phyloP scores from a whole-genome alignment of 1,139 yeast genomes.

The Zygoascus hellenicus region DNA sequence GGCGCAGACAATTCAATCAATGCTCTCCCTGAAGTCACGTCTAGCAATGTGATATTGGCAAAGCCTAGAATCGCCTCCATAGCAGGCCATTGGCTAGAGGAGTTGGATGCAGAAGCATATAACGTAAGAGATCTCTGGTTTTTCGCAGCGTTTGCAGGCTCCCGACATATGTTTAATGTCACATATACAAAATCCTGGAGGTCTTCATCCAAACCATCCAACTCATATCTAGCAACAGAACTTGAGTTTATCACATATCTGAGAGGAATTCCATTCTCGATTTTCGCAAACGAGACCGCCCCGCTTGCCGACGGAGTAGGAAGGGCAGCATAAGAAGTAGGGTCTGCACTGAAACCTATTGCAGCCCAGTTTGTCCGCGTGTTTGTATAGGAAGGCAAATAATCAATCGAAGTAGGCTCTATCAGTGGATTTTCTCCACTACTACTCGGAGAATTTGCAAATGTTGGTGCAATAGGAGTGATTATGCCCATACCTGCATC shows the following conservation, averaged over 20 bases:
- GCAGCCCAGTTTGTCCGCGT: constrained; percentile 2
- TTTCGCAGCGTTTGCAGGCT: constrained; percentile 7
- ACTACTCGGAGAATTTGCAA: neutral
- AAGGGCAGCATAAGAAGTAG: neutral
- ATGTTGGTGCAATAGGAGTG: constrained; percentile 4
- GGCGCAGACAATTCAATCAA: constrained; percentile 23
- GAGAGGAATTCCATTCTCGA: constrained; percentile 20
- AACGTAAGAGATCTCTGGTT: constrained; percentile 12
- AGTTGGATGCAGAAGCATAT: constrained; percentile 14
- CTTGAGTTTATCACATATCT: constrained; percentile 27
- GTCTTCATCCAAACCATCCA: constrained; percentile 12
- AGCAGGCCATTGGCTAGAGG: constrained; percentile 10
- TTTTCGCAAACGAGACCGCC: constrained; percentile 17
- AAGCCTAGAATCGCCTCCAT: constrained; percentile 21
- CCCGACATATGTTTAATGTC: constrained; percentile 22
- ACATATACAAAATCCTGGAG: constrained; percentile 14
- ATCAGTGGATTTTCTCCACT: neutral
- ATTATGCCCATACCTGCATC: neutral
- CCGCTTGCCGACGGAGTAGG: constrained; percentile 1
- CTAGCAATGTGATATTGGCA: constrained; percentile 24
- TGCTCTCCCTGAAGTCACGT: constrained; percentile 13
- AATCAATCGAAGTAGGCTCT: neutral
- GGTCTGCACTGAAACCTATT: constrained; percentile 3
- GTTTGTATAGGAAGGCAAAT: constrained; percentile 1
- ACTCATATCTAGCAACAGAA: constrained; percentile 25